Base-by-base conservation (phyloP, 768 basidiomycete genomes). In the Tulasnella sp. region DNA sequence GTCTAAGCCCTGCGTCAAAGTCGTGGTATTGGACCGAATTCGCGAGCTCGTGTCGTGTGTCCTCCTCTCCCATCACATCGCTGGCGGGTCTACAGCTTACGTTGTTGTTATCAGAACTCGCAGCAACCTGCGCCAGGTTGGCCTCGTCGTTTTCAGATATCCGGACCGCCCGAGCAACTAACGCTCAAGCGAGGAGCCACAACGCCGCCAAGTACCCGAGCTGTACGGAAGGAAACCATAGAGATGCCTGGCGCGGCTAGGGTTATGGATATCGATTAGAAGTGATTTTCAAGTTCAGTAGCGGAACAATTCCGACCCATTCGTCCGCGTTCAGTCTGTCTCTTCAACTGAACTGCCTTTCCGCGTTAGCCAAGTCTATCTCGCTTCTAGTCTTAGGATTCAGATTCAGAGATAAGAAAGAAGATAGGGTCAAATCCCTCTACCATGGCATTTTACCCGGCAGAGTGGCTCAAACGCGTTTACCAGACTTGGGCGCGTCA, bases 101-200 rank as follows among this genome's bases (percentile, higher is more conserved):
- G 6, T 48, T 72, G 48, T 75, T 41, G 83, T n/a, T 83, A 28
- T 37, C 76, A 81, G 83, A 84, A 37, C 82, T 84, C 78, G 34
- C 83, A 76, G 76, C 80, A 48, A 81, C 82, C 34, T 81, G 85
- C 73, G 81, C 85, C 79, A 58, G 82, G 44, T 82, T 78, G 81
- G 54, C 83, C 81, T 81, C 88, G 88, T 40, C 89, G 90, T 81
- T 89, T 90, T 3, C 86, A 86, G 85, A 78, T 9, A 69, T 78
- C 86, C 42, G 85, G 86, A 75, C 86, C 86, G 60, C 84, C 84
- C 79, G 85, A 87, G 72, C 89, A 89, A 81, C 90, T 89, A 84
- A 84, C 85, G 73, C 81, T 82, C 84, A 83, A 85, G 75, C 73
- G 16, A 78, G 41, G 77, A 78, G 77, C 77, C 31, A 86, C 85